Evolutionary conservation across 352 stramenopile genomes (phyloP), one percentile per base, ranked within the genome.

Genomic region (Globisporangium parvum): DNA sequence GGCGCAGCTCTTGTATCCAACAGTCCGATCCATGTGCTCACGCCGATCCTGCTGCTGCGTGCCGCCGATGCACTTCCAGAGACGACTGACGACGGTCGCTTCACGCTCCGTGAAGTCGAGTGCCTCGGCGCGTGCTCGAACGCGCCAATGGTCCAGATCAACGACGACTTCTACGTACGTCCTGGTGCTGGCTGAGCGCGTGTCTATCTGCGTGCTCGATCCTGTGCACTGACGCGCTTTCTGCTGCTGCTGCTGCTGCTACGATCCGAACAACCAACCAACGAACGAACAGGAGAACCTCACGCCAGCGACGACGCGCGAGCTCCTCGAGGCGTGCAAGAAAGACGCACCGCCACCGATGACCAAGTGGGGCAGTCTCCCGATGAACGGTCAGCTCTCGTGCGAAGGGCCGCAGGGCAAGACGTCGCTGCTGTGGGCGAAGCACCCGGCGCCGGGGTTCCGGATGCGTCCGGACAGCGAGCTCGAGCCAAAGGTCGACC

Each of bases 91-190:
- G 85, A 95, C 51, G 81, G 83, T 15, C 69, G 68, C 58, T 95
- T 95, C 72, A 99, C 97, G 55, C 80, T 99, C 49, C 78, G 97
- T 51, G 97, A 99, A 73, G 97, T 99, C 23, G 97, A 99, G 66
- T 99, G 97, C 77, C 86, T 99, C 37, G 97, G 97, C 51, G 94
- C 97, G 8, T 99, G 97, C 80, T 88, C 97, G 6, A 99, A 99
- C 81, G 97, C 97, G 10, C 97, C 97, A 51, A 99, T 99, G 97
- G 85, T 99, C 48, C 97, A 99, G 85, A 95, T 99, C 66, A 99
- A 99, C 76, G 96, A 99, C 78, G 96, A 99, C 79, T 99, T 98
- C 58, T 91, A 95, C 65, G 69, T 80, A 55, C 57, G 63, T 74
- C 31, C 3, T 47, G 18, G 0, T 31, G 26, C 26, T 31, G 26